A percentile compares a stretch with the other conserved stretches of the same genome.
Evolutionary conservation across 2,329 filamentous ascomycete species (phyloP).

Genomic region (Rutstroemia sp.): DNA sequence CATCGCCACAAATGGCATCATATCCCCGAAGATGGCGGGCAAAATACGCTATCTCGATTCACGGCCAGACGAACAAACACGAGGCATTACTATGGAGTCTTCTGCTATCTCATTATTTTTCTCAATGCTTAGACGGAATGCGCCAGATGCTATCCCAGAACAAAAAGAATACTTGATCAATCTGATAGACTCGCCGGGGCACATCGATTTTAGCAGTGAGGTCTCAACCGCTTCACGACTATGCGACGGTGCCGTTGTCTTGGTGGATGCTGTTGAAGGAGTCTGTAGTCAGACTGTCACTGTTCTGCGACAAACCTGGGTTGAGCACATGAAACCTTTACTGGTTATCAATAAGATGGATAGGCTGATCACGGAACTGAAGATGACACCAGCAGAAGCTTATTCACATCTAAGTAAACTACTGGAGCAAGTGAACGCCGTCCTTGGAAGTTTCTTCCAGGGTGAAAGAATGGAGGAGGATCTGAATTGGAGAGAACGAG

Average conservation of each 20-base stretch:
- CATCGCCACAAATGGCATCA: conserved; percentile 98
- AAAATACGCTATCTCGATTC: conserved; percentile 98
- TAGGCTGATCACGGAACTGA: conserved; percentile 83
- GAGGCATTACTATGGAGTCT: conserved; percentile 99
- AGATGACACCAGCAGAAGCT: conserved; percentile 85
- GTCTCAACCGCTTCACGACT: conserved; percentile 92
- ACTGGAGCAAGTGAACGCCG: conserved; percentile 92
- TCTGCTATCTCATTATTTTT: conserved; percentile 96
- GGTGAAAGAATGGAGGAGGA: conserved; percentile 99
- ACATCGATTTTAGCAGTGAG: conserved; percentile 98
- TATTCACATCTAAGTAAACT: conserved; percentile 84
- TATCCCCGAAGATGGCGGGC: conserved; percentile 92
- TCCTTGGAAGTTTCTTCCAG: conserved; percentile 95
- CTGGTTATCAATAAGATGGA: conserved; percentile 99
- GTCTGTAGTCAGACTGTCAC: conserved; percentile 99
- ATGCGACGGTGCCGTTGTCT: conserved; percentile 87
- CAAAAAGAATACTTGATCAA: conserved; percentile 93
- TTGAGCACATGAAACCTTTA: conserved; percentile 88
- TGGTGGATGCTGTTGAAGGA: conserved; percentile 95
- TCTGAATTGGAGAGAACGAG: conserved; percentile 85
- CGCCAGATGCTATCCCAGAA: conserved; percentile 59
- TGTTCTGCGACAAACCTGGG: conserved; percentile 89
- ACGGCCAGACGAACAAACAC: conserved; percentile 86
- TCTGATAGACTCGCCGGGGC: conserved; percentile 92
- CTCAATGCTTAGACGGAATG: conserved; percentile 72